Base-by-base conservation (phyloP, 139 green algal species). In the Auxenochlorella pyrenoidosa region DNA sequence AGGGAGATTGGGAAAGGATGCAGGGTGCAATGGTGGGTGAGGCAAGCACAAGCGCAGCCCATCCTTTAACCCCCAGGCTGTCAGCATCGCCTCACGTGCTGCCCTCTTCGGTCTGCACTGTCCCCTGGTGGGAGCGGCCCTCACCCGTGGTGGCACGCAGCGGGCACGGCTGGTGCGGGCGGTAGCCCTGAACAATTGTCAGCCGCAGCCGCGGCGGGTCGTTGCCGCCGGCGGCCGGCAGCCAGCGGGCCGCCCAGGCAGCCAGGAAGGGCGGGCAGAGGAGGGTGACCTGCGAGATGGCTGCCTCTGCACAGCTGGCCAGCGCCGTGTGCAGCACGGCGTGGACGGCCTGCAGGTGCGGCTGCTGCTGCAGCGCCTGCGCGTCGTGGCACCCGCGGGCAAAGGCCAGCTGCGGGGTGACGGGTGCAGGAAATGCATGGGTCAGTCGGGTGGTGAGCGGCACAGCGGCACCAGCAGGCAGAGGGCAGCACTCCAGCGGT, bases 191-290 rank as follows among this genome's bases (percentile, higher is more conserved):
- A 3, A 86, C 19, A 22, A 44, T 32, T 2, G 24, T 24, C 65
- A 79, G 65, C 8, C 65, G 32, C 43, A 86, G 81, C 65, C 81
- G 40, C 43, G 40, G 30, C 26, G 65, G 43, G 6, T 41, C 65
- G 43, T 8, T 41, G 32, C 66, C 65, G 70, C 34, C 41, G 66
- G 15, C 65, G 32, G n/a, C 32, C 15, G 28, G 59, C 32, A 63
- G n/a, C 65, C 65, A 86, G 15, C 41, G 63, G 0, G 34, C n/a
- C 66, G 51, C 44, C 70, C 82, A 87, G 44, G 43, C 30, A 18
- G 68, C 44, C 82, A 87, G 44, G 44, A 79, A 87, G 44, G 68
- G 68, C 43, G 68, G 68, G 63, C 68, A 79, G n/a, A 47, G 82
- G 68, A 77, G 43, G 43, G 36, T 77, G 66, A 36, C 51, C 40